Evolutionary conservation across 164 flowering plant genomes (phyloP).

Genomic region (grape (Vitis vinifera)): DNA sequence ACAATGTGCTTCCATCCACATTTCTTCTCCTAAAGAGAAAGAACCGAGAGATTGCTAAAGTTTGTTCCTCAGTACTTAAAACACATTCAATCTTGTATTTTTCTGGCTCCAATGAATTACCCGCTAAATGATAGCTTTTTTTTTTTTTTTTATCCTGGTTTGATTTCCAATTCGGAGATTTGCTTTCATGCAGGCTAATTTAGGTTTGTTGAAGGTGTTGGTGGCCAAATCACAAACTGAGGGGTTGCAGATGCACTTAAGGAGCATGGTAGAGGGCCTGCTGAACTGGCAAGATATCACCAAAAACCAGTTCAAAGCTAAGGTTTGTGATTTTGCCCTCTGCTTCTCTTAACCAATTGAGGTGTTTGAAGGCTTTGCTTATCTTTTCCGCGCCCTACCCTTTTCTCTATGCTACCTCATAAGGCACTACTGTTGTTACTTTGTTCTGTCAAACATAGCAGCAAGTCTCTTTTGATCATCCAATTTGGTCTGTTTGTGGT

Average conservation of each 20-base stretch:
- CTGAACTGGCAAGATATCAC: too few species aligned
- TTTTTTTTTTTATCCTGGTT: too few species aligned
- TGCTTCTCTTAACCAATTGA: too few species aligned
- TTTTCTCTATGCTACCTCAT: too few species aligned
- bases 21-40: constrained; percentile 77
- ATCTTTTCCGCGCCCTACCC: too few species aligned
- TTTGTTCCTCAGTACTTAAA: constrained; percentile 17
- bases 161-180: background rate
- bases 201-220: constrained; percentile 87
- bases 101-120: background rate
- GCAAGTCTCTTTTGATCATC: too few species aligned
- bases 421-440: too few species aligned
- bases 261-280: constrained; percentile 56
- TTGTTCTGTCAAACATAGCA: too few species aligned
- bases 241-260: constrained; percentile 64
- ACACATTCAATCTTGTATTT: background rate
- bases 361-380: too few species aligned
- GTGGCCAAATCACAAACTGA: constrained; percentile 87
- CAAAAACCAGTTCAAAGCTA: constrained; percentile 8
- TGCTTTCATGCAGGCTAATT: constrained; percentile 66
- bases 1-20: constrained; percentile 73
- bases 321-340: too few species aligned
- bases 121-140: too few species aligned
- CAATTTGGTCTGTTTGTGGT: too few species aligned
- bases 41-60: constrained; percentile 85